Evolutionary conservation across 1,284 basidiomycete genomes (phyloP), one percentile per base, ranked within the genome.

Genomic region (Ceratobasidium papillatum): DNA sequence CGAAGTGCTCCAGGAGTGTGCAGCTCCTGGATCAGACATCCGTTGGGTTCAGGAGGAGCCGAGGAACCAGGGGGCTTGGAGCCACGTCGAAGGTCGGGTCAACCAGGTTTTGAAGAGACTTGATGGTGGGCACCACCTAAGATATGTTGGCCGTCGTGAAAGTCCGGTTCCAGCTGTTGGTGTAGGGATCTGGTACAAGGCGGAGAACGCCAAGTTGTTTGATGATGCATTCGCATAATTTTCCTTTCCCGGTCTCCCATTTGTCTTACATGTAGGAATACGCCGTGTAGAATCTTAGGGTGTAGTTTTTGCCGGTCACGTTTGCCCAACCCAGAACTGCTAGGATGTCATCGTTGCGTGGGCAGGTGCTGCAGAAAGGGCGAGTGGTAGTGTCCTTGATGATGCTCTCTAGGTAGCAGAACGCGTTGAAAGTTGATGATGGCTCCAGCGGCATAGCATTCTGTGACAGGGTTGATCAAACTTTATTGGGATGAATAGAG

Each of bases 31-130:
- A 87, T 76, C 89, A 65, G 83, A 88, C 64, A 76, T 88, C 17
- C 45, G 81, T 11, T 96, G 91, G 89, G 84, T 93, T 19, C 94
- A 96, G 81, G 95, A 96, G 79, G 94, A 96, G 80, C 90, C 94
- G 3, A 88, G 84, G 79, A 96, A 96, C 80, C 94, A 96, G 81
- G 94, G 94, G 1, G 88, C 91, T 1, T 95, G 87, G 85, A 81
- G 84, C 8, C 91, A 93, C 82, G 90, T 94, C 54, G 82, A 81
- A 62, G 83, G 84, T 27, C 80, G 78, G 22, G 85, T 94, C 36
- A 80, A 93, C 78, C 80, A 82, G 72, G 74, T 75, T 17, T 66
- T 79, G 19, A 77, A 76, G 22, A 72, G 73, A 8, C 81, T 79
- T 62, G 77, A 87, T 74, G 84, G 81, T 12, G 78, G 76, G 5